Percentiles rank a stretch among this genome's conserved stretches.
Evolutionary conservation across 257 asterid genomes (phyloP).

Genomic region (Primulina eburnea): DNA sequence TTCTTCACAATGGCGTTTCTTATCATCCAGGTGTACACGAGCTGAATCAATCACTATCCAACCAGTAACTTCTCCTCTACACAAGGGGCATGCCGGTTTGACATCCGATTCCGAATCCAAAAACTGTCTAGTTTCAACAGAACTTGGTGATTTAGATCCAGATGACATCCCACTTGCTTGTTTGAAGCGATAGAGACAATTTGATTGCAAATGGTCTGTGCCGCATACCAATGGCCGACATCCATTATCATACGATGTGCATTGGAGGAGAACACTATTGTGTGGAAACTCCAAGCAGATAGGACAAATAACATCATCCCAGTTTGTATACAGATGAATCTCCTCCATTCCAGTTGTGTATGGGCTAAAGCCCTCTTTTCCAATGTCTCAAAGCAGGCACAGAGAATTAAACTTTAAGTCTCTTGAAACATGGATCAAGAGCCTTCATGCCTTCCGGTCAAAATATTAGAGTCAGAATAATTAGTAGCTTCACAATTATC

Average conservation of each 20-base stretch:
- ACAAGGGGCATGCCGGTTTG: constrained; percentile 69
- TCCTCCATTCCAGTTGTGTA: constrained; percentile 44
- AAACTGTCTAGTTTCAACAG: constrained; percentile 33
- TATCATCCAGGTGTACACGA: constrained; percentile 56
- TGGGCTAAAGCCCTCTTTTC: constrained; percentile 28
- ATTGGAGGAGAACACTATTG: constrained; percentile 77
- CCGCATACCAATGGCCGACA: constrained; percentile 81
- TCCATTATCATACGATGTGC: constrained; percentile 69
- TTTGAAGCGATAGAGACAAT: constrained; percentile 75
- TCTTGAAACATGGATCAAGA: constrained; percentile 23
- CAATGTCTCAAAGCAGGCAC: constrained; percentile 25
- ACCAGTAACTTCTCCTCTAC: constrained; percentile 81
- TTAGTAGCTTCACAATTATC: not conserved
- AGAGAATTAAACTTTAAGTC: constrained; percentile 29
- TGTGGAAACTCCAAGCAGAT: constrained; percentile 82
- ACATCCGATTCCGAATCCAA: constrained; percentile 33
- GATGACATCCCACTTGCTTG: constrained; percentile 54
- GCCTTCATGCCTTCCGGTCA: not conserved
- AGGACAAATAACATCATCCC: constrained; percentile 74
- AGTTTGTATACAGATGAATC: constrained; percentile 57
- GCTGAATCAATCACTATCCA: constrained; percentile 67
- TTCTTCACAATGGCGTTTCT: constrained; percentile 73
- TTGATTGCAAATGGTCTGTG: constrained; percentile 74
- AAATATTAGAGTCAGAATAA: constrained; percentile 10
- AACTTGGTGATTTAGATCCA: constrained; percentile 32